These are phyloP conservation scores for Phyllosticta citrichinensis DNA, from an alignment of 2,329 filamentous ascomycete species.

Conservation along the genomic window DNA sequence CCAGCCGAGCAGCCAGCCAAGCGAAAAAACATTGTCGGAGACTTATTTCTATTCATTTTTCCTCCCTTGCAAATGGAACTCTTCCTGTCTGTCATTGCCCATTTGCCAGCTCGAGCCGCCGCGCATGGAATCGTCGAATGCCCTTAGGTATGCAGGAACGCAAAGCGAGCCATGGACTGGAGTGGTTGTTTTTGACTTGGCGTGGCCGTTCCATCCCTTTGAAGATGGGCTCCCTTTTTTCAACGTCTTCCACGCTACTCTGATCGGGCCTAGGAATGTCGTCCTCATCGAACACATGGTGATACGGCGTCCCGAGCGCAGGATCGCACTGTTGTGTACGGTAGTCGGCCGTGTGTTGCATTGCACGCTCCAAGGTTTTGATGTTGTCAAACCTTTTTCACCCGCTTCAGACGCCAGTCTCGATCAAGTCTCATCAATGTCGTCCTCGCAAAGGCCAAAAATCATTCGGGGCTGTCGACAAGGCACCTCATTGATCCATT, in stretches of 20 bases:
- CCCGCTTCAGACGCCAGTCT: no score
- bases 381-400: neutral
- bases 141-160: no score
- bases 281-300: neutral
- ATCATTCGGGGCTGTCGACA: neutral
- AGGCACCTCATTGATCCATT: neutral
- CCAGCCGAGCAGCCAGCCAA: no score
- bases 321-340: neutral
- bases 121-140: no score
- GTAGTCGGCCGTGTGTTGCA: neutral
- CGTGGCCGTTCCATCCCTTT: neutral
- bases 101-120: no score
- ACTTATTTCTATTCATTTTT: no score
- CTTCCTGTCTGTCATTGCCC: no score
- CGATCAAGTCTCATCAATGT: no score
- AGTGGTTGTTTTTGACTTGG: neutral
- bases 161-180: neutral
- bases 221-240: neutral
- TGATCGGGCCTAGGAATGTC: no score
- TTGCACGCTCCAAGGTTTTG: neutral
- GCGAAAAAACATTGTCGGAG: no score
- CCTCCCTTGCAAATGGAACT: no score
- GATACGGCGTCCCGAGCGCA: neutral
- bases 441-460: no score
- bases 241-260: neutral